Conservation (phyloP, 2,329 filamentous ascomycete species). For the Fusarium torreyae region DNA sequence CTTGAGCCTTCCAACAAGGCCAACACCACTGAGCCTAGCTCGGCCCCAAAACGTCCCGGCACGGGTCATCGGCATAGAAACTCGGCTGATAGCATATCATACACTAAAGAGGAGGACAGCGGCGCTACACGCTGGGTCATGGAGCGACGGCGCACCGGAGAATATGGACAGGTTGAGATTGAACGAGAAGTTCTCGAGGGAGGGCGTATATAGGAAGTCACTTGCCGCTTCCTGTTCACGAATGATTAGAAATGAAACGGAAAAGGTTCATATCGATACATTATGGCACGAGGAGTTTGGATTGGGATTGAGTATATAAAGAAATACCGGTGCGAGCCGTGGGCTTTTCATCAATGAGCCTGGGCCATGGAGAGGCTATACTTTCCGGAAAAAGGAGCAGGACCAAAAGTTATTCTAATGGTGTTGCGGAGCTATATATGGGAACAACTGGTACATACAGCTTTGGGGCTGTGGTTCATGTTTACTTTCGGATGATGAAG, state of each 20-base stretch:
- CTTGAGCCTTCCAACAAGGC: slow-evolving; percentile 38
- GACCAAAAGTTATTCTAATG: slow-evolving; percentile 35
- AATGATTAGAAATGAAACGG: slow-evolving; percentile 20
- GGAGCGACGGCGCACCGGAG: slow-evolving; percentile 76
- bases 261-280: slow-evolving; percentile 23
- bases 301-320: slow-evolving; percentile 37
- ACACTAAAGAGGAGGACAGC: slow-evolving; percentile 74
- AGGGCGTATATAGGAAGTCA: slow-evolving; percentile 59
- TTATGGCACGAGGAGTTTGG: slow-evolving; percentile 36
- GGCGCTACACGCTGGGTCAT: slow-evolving; percentile 77
- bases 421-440: slow-evolving; percentile 32
- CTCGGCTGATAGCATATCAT: slow-evolving; percentile 79
- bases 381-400: slow-evolving; percentile 6
- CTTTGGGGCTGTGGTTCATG: slow-evolving; percentile 15
- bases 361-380: slow-evolving; percentile 6
- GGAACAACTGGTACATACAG: slow-evolving; percentile 7
- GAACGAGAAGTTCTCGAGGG: slow-evolving; percentile 75
- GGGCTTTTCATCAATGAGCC: slow-evolving; percentile 8
- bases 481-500: slow-evolving; percentile 14
- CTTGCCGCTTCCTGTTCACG: slow-evolving; percentile 18
- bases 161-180: slow-evolving; percentile 75
- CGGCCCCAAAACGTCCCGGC: slow-evolving; percentile 29
- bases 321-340: slow-evolving; percentile 25
- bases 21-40: slow-evolving; percentile 28
- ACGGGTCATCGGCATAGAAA: slow-evolving; percentile 67